These are phyloP conservation scores for Leccinellum rugosiceps DNA, from an alignment of 768 basidiomycete genomes.

Conservation along the genomic window DNA sequence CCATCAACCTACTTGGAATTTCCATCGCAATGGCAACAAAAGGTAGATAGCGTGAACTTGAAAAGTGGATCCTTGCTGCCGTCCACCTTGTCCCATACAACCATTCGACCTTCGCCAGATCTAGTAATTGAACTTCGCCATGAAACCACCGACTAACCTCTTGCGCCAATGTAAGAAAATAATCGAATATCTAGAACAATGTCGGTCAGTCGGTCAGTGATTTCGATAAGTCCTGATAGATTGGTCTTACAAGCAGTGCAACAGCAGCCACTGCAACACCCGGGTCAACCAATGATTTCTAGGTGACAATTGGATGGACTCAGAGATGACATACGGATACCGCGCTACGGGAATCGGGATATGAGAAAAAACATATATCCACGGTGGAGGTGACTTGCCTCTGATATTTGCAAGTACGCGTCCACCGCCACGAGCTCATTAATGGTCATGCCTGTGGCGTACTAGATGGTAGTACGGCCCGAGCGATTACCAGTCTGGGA, in stretches of 20 bases:
- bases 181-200: conserved; percentile 15
- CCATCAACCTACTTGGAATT: conserved; percentile 5
- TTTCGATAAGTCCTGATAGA: not conserved
- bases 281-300: not conserved
- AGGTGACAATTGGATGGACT: not conserved
- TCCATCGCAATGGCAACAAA: conserved; percentile 15
- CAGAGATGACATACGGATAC: not conserved
- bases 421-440: no score
- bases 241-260: not conserved
- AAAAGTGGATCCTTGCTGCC: conserved; percentile 15
- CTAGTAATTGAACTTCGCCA: not conserved
- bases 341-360: not conserved
- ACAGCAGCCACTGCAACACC: not conserved
- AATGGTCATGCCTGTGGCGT: no score
- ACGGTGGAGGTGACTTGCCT: not conserved
- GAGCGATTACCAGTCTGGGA: not conserved
- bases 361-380: not conserved
- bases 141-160: conserved; percentile 6
- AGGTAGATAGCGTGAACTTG: conserved; percentile 21
- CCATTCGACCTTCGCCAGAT: conserved; percentile 14
- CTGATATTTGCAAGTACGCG: not conserved
- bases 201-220: not conserved
- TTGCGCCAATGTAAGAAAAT: conserved; percentile 12
- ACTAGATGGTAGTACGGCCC: no score
- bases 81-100: conserved; percentile 19